These are phyloP conservation scores for Aureobasidium sp. DNA, from an alignment of 2,329 filamentous ascomycete genomes.

Conservation along the genomic window DNA sequence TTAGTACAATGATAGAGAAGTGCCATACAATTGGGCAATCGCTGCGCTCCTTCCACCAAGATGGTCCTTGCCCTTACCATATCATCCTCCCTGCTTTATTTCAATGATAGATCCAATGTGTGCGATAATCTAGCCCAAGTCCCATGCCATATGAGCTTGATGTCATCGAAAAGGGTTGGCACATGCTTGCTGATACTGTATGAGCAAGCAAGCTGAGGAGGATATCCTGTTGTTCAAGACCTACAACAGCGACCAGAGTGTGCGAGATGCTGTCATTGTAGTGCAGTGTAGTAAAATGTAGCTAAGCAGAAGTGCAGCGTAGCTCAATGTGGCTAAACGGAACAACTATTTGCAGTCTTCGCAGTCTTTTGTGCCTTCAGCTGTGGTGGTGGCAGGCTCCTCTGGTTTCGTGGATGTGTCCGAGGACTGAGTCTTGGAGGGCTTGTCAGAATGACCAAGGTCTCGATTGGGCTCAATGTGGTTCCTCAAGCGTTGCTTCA, in stretches of 20 bases:
- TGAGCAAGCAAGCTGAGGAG: conserved; percentile 21
- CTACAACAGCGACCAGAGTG: conserved; percentile 22
- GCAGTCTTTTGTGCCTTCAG: conserved; percentile 1
- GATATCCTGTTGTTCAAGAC: conserved; percentile 25
- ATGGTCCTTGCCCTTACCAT: background rate
- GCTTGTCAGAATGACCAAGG: conserved; percentile 61
- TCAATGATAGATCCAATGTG: background rate
- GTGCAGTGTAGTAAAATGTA: background rate
- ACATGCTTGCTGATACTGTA: conserved; percentile 23
- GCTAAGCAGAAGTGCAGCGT: background rate
- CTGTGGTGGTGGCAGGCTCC: background rate
- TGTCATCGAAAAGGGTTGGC: background rate
- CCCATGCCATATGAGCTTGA: background rate
- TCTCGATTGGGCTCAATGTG: conserved; percentile 70
- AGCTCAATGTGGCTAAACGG: background rate
- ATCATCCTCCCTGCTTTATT: background rate
- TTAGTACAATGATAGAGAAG: background rate
- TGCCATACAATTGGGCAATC: background rate
- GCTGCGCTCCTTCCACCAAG: background rate
- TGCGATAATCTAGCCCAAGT: background rate
- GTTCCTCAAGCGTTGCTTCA: conserved; percentile 79
- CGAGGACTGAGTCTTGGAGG: conserved; percentile 18
- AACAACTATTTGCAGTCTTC: conserved; percentile 13
- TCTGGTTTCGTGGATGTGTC: background rate
- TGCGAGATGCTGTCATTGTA: background rate